Percentiles rank a stretch among this genome's conserved stretches.
phyloP scores from a whole-genome alignment of 2,329 filamentous ascomycete species.

The Emmonsiellopsis sp. region DNA sequence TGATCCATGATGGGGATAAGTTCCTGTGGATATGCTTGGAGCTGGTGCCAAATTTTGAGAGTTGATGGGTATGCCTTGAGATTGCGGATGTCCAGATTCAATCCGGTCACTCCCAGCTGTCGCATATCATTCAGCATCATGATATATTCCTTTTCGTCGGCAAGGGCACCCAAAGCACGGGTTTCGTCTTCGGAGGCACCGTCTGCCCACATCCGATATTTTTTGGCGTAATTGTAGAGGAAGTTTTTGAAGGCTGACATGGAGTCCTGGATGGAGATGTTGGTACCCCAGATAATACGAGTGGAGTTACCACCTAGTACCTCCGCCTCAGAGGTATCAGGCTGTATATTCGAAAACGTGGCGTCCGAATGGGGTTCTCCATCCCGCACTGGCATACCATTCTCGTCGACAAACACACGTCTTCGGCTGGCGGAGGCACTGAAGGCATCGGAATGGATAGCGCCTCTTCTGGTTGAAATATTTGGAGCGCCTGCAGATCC shows the following conservation, averaged over 20 bases:
- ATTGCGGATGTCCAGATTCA: constrained; percentile 84
- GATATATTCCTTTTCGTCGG: constrained; percentile 72
- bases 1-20: constrained; percentile 97
- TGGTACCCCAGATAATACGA: constrained; percentile 92
- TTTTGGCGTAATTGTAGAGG: constrained; percentile 79
- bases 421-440: constrained; percentile 44
- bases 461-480: constrained; percentile 62
- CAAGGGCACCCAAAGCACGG: constrained; percentile 55
- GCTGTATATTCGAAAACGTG: constrained; percentile 61
- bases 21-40: constrained; percentile 90
- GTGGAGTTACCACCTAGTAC: constrained; percentile 71
- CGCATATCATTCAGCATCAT: constrained; percentile 86
- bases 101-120: constrained; percentile 68
- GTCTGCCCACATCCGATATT: constrained; percentile 87
- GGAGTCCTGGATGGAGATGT: constrained; percentile 85
- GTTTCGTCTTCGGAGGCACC: constrained; percentile 72
- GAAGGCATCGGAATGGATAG: constrained; percentile 74
- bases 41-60: constrained; percentile 87
- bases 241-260: constrained; percentile 87
- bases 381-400: constrained; percentile 50
- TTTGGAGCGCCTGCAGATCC: constrained; percentile 40
- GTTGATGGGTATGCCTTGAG: constrained; percentile 89
- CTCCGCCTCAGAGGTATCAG: constrained; percentile 86
- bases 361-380: constrained; percentile 47
- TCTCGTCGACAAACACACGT: constrained; percentile 55